Evolutionary conservation across 768 basidiomycete genomes (phyloP).

Genomic region (Leccinum variicolor): DNA sequence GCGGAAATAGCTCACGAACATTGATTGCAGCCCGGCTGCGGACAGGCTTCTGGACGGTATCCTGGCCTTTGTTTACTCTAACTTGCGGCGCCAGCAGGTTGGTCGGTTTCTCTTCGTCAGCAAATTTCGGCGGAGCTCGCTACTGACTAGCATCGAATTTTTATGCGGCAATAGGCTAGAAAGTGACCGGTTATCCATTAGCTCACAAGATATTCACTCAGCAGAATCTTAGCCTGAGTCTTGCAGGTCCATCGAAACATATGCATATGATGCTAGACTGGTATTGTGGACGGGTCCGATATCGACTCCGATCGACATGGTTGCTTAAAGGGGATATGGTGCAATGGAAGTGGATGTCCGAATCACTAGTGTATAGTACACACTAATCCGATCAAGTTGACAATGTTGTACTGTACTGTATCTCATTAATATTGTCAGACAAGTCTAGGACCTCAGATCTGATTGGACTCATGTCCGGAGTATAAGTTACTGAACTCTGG

Average conservation of each 20-base stretch:
- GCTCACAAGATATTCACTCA: neutral
- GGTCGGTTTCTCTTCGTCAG: neutral
- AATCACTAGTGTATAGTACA: neutral
- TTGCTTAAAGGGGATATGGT: slow-evolving; percentile 7
- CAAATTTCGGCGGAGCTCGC: slow-evolving; percentile 1
- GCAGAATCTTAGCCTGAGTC: neutral
- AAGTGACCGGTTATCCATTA: neutral
- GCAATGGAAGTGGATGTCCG: slow-evolving; percentile 11
- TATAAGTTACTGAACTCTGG: neutral
- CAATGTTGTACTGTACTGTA: neutral
- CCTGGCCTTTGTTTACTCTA: slow-evolving; percentile 4
- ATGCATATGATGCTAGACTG: neutral
- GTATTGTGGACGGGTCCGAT: neutral
- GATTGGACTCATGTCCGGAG: neutral
- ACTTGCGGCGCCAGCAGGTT: neutral
- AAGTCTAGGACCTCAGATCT: neutral
- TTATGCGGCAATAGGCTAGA: neutral
- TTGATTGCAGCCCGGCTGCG: slow-evolving; percentile 8
- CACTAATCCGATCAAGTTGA: neutral
- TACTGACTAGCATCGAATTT: neutral
- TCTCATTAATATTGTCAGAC: neutral
- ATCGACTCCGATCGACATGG: slow-evolving; percentile 10
- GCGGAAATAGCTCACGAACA: slow-evolving; percentile 23
- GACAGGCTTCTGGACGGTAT: neutral
- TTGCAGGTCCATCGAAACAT: neutral